Conservation (phyloP, 345 rosid genomes). For the Pugionium cornutum region DNA sequence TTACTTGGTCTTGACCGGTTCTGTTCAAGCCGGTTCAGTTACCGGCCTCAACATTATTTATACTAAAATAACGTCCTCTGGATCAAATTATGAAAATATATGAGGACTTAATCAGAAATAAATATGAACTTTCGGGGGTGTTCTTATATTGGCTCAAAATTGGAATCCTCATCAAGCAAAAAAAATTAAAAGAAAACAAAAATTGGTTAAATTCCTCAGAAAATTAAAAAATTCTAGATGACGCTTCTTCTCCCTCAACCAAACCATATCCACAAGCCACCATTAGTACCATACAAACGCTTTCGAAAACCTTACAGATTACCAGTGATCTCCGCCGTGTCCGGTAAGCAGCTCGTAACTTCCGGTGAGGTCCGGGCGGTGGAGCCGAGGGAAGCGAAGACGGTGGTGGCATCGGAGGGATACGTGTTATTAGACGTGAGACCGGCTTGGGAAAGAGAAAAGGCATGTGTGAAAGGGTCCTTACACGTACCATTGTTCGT, state of each 20-base stretch:
- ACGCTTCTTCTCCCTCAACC: conserved; percentile 34
- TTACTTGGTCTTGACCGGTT: conserved; percentile 13
- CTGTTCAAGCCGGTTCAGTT: not conserved
- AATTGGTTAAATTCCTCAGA: not conserved
- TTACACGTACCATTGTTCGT: conserved; percentile 79
- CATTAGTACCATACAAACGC: conserved; percentile 9
- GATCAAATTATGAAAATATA: too few relatives aligned
- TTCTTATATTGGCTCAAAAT: too few relatives aligned
- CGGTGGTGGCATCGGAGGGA: conserved; percentile 53
- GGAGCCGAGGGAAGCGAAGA: conserved; percentile 57
- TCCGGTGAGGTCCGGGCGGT: conserved; percentile 68
- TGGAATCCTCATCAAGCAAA: too few relatives aligned
- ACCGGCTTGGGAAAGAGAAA: conserved; percentile 80
- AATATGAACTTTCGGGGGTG: not conserved
- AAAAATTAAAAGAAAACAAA: too few relatives aligned
- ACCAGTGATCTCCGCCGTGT: conserved; percentile 27
- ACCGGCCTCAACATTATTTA: too few relatives aligned
- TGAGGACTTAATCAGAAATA: not conserved
- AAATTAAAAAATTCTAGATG: conserved; percentile 30
- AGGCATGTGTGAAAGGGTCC: conserved; percentile 73
- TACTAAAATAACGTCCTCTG: too few relatives aligned
- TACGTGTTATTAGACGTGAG: conserved; percentile 68
- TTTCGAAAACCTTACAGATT: conserved; percentile 13
- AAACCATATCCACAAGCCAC: conserved; percentile 35
- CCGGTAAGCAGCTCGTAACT: conserved; percentile 51